phyloP scores from a whole-genome alignment of 129 eudicot genomes.

The sunflower (Helianthus annuus) region DNA sequence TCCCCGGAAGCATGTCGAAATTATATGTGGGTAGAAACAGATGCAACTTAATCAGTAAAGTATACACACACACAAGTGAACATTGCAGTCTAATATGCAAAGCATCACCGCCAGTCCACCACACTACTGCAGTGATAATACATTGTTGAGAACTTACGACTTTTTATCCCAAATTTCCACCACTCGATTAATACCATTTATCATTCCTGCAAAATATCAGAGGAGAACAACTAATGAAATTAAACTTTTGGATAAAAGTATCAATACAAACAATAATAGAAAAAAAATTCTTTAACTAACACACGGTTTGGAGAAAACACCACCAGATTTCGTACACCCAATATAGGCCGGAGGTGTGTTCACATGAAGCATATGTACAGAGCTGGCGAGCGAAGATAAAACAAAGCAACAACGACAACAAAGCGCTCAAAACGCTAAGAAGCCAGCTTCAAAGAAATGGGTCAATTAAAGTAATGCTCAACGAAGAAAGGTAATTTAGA shows the following conservation, averaged over 20 bases:
- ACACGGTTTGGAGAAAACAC: slow-evolving; percentile 79
- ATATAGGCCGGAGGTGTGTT: slow-evolving; percentile 76
- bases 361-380: slow-evolving; percentile 5
- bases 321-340: slow-evolving; percentile 96
- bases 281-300: no score
- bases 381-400: no score
- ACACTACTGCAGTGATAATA: not conserved
- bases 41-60: slow-evolving; percentile 5
- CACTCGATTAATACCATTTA: slow-evolving; percentile 97
- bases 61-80: not conserved
- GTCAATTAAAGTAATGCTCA: no score
- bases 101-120: not conserved
- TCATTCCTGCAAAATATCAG: slow-evolving; percentile 49
- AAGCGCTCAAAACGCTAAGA: no score
- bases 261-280: not conserved
- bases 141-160: slow-evolving; percentile 54
- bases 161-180: slow-evolving; percentile 93
- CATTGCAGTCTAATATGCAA: slow-evolving; percentile 10
- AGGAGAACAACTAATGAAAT: not conserved
- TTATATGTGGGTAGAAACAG: slow-evolving; percentile 48
- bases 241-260: not conserved
- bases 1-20: slow-evolving; percentile 87
- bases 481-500: no score
- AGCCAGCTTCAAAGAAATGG: no score
- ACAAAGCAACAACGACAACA: not conserved